Evolutionary conservation across 805 yeast species (phyloP), one percentile per base, ranked within the genome.

Genomic region (Saccharomycopsis malanga): DNA sequence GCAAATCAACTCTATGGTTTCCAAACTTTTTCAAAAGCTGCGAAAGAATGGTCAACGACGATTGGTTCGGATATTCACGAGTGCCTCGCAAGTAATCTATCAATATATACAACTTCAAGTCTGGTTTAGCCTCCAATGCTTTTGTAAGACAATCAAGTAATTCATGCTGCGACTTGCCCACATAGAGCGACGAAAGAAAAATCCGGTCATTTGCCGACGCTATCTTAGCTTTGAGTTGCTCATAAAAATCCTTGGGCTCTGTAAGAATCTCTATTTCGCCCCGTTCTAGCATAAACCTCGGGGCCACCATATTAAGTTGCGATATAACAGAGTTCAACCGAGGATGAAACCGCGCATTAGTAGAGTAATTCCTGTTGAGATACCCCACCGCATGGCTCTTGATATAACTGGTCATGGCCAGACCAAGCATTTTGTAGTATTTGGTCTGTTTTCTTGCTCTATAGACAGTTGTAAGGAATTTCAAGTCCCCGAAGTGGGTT

Each of bases 11-110:
- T 48, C 95, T 69, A 21, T 39, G 41, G 9, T 69, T 63, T 7
- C 85, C 87, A 59, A 74, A 79, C 37, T 76, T 73, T 18, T 79
- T 83, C 40, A 93, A 67, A 17, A 52, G 42, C 1, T 76, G 71
- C 1, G 85, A 76, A 41, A 93, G 66, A 27, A 89, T 67, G 32
- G 84, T 73, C 0, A 96, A 96, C 14, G 94, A 79, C 39, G 88
- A 83, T 42, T 71, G 66, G 4, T 74, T 65, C 0, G 98, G 98
- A 1, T 88, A 81, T 58, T 93, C 98, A 55, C 98, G 74, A 0
- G 98, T 91, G 0, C 96, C 96, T 56, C 98, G 66, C 40, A 93
- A 70, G 10, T 89, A 95, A 64, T 93, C 98, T 4, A 89, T 73
- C 44, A 93, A 68, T 22, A 93, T 79, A 49, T 74, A 76, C 1